phyloP scores from a whole-genome alignment of 2,329 filamentous ascomycete species.

The Ascochyta clinopodiicola region DNA sequence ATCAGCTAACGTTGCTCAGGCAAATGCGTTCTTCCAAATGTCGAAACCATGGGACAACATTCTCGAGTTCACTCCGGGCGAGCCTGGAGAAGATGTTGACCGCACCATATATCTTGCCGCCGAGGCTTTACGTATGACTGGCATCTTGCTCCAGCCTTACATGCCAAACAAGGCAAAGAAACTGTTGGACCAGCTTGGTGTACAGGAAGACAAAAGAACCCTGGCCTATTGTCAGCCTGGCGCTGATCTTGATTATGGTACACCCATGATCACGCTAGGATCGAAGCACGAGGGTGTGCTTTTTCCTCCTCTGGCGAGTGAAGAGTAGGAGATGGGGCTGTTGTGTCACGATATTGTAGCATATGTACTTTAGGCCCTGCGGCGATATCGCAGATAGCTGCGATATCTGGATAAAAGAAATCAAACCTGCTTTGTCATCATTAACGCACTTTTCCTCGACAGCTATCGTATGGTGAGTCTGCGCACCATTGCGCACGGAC shows the following conservation, averaged over 20 bases:
- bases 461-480: not conserved
- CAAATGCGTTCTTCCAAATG: constrained; percentile 71
- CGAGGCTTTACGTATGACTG: constrained; percentile 79
- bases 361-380: not conserved
- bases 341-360: constrained; percentile 6
- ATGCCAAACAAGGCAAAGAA: constrained; percentile 79
- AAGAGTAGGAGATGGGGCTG: constrained; percentile 20
- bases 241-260: constrained; percentile 74
- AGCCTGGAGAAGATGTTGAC: constrained; percentile 42
- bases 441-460: not conserved
- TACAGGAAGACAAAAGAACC: constrained; percentile 66
- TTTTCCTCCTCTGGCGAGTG: constrained; percentile 55
- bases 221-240: constrained; percentile 68
- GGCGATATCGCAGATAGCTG: not conserved
- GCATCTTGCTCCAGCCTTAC: constrained; percentile 87
- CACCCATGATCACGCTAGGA: constrained; percentile 49
- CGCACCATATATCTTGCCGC: constrained; percentile 70
- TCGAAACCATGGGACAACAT: constrained; percentile 72
- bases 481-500: constrained; percentile 1
- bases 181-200: constrained; percentile 79
- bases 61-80: constrained; percentile 42
- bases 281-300: constrained; percentile 55
- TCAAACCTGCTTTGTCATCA: not conserved
- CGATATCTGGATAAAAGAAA: not conserved
- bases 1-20: constrained; percentile 49